A percentile compares a stretch with the other conserved stretches of the same genome.
These are phyloP conservation scores for Volvox reticuliferus DNA, from an alignment of 139 green algal genomes.

Conservation along the genomic window DNA sequence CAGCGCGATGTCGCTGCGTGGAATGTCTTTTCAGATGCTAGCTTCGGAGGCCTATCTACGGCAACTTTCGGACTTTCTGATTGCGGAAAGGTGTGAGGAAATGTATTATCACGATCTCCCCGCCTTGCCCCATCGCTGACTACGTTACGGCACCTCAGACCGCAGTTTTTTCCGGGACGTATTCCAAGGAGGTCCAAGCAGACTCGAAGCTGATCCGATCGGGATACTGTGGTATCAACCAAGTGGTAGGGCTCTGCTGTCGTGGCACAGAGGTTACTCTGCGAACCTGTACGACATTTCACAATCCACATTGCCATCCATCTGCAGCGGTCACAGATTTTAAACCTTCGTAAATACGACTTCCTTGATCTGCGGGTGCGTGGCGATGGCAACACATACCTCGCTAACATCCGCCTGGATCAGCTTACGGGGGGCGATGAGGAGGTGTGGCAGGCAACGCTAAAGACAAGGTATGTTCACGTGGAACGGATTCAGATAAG, in stretches of 20 bases:
- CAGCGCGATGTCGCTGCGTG: slow-evolving; percentile 38
- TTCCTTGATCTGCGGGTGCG: slow-evolving; percentile 51
- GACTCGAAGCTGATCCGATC: slow-evolving; percentile 41
- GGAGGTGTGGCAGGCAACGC: slow-evolving; percentile 58
- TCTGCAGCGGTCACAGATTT: not conserved
- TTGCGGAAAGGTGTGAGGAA: slow-evolving; percentile 16
- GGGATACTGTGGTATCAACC: slow-evolving; percentile 56
- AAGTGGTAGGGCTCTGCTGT: slow-evolving; percentile 47
- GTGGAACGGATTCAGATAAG: not conserved
- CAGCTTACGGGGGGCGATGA: slow-evolving; percentile 59
- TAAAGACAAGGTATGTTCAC: slow-evolving; percentile 40
- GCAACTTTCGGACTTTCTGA: slow-evolving; percentile 34
- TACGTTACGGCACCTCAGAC: slow-evolving; percentile 14
- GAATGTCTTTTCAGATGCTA: slow-evolving; percentile 52
- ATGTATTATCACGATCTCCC: not conserved
- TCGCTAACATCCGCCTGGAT: slow-evolving; percentile 53
- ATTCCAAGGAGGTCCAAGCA: slow-evolving; percentile 48
- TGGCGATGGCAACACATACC: slow-evolving; percentile 55
- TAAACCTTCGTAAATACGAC: slow-evolving; percentile 52
- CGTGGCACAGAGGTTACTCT: no score
- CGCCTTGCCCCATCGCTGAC: not conserved
- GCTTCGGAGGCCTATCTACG: slow-evolving; percentile 52
- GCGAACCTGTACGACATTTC: no score
- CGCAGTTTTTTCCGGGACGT: slow-evolving; percentile 45
- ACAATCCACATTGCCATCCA: not conserved